These are phyloP conservation scores for Alternaria angustiovoidea DNA, from an alignment of 2,329 filamentous ascomycete species.

Conservation along the genomic window DNA sequence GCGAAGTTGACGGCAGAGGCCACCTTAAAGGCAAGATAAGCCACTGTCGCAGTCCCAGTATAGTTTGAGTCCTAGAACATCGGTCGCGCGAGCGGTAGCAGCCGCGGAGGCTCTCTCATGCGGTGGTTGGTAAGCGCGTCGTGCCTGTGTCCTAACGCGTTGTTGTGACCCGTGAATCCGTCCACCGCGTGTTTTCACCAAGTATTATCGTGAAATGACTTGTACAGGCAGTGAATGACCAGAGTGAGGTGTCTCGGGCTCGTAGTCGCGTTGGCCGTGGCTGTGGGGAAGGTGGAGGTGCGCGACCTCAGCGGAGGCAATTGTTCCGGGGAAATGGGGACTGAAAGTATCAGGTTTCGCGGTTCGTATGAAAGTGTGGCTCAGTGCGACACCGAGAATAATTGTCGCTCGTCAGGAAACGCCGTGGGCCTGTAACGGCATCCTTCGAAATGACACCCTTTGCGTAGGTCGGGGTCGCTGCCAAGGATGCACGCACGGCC, in stretches of 20 bases:
- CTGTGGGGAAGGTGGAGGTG: constrained; percentile 34
- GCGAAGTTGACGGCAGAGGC: constrained; percentile 53
- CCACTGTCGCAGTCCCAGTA: constrained; percentile 41
- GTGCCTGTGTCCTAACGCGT: constrained; percentile 38
- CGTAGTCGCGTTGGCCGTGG: constrained; percentile 38
- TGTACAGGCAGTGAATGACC: constrained; percentile 3
- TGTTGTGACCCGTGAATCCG: constrained; percentile 18
- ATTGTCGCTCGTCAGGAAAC: constrained; percentile 34
- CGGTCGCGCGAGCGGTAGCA: constrained; percentile 31
- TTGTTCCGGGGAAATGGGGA: constrained; percentile 28
- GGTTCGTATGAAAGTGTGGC: constrained; percentile 41
- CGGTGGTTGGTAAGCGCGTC: constrained; percentile 39
- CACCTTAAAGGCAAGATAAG: constrained; percentile 49
- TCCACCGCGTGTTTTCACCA: constrained; percentile 14
- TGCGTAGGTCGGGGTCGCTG: constrained; percentile 31
- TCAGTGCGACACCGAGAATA: constrained; percentile 46
- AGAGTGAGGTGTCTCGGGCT: constrained; percentile 23
- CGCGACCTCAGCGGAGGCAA: constrained; percentile 32
- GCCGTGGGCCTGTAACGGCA: constrained; percentile 28
- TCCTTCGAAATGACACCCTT: constrained; percentile 39
- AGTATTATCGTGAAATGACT: constrained; percentile 12
- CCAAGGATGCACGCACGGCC: constrained; percentile 20
- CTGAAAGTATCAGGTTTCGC: constrained; percentile 37
- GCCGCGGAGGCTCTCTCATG: constrained; percentile 36
- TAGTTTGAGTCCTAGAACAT: constrained; percentile 31